These are phyloP conservation scores for Agarophyton chilense DNA, from an alignment of 23 red algal genomes.

Conservation along the genomic window DNA sequence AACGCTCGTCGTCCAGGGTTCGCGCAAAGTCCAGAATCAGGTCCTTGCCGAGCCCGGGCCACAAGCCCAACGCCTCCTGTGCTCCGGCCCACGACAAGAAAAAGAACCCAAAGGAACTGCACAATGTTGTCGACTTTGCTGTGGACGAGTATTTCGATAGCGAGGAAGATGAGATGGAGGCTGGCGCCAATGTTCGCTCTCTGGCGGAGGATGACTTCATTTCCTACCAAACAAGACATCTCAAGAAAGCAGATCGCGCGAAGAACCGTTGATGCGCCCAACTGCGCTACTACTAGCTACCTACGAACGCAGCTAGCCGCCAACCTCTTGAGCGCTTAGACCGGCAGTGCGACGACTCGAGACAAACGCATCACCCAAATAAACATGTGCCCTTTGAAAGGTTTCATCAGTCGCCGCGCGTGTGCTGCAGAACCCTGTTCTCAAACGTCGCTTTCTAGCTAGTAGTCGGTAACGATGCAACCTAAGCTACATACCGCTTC, in stretches of 20 bases:
- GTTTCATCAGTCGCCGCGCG: no score
- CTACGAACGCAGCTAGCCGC: no score
- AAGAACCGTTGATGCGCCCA: neutral
- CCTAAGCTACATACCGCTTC: no score
- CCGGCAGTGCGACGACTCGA: no score
- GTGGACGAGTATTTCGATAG: slow-evolving; percentile 32
- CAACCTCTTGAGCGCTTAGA: no score
- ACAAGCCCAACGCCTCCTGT: no score
- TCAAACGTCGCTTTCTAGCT: no score
- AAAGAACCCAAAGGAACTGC: neutral
- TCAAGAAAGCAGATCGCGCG: slow-evolving; percentile 14
- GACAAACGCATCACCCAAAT: no score
- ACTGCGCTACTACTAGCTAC: no score
- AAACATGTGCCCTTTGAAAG: no score
- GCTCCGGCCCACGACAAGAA: neutral
- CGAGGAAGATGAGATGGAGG: slow-evolving; percentile 49
- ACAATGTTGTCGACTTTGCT: slow-evolving; percentile 17
- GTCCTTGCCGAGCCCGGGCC: neutral
- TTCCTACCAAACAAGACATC: slow-evolving; percentile 53
- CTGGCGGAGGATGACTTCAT: slow-evolving; percentile 55
- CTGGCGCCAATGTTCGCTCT: slow-evolving; percentile 27
- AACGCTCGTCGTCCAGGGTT: neutral
- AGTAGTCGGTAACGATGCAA: no score
- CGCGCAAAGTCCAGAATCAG: neutral
- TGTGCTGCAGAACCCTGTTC: no score